A percentile compares a stretch with the other conserved stretches of the same genome.
Conservation (phyloP, 2,329 filamentous ascomycete species). For the Blastomyces emzantsi region DNA sequence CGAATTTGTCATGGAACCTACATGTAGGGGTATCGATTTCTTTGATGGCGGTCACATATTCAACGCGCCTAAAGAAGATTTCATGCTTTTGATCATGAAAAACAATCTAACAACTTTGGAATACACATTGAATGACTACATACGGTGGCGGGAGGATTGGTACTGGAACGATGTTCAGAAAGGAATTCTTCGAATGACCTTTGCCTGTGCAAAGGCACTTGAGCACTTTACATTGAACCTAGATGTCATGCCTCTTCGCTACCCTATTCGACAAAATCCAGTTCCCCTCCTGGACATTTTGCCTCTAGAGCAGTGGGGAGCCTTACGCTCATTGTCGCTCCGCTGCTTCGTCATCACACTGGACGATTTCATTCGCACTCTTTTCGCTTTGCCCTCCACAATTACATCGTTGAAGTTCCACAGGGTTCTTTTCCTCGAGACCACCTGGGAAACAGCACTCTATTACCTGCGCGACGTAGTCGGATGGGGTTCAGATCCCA, state of each 20-base stretch:
- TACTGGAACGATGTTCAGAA: background rate
- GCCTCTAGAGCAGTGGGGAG: background rate
- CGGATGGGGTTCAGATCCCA: background rate
- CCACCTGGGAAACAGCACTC: background rate
- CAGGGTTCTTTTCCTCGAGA: background rate
- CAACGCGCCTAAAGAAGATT: background rate
- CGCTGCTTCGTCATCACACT: background rate
- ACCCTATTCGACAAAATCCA: background rate
- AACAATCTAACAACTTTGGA: background rate
- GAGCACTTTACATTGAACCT: conserved; percentile 3
- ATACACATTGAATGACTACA: background rate
- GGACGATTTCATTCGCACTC: background rate
- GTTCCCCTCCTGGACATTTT: background rate
- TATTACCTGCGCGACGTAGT: background rate
- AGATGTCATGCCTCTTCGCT: background rate
- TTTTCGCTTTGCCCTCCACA: background rate
- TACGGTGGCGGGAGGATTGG: background rate
- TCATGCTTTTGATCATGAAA: background rate
- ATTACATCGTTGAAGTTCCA: background rate
- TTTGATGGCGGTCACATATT: background rate
- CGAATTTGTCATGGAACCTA: background rate
- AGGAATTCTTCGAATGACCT: background rate
- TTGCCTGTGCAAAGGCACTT: background rate
- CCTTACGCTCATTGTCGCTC: conserved; percentile 1
- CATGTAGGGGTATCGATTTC: background rate